These are phyloP conservation scores for Candida anglica DNA, from an alignment of 805 yeast genomes.

Conservation along the genomic window DNA sequence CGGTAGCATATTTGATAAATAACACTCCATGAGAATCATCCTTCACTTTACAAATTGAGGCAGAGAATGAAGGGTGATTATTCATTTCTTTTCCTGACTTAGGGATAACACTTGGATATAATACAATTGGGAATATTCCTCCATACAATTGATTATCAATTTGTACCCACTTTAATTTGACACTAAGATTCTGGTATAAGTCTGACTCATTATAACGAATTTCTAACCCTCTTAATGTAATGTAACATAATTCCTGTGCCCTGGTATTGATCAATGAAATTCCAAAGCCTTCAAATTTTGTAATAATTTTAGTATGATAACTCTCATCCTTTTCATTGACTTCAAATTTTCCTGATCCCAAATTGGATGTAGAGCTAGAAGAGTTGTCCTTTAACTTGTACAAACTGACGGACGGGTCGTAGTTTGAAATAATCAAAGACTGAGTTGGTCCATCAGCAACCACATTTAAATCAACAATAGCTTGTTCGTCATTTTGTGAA, in stretches of 20 bases:
- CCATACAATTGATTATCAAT: conserved; percentile 90
- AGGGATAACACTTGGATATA: conserved; percentile 89
- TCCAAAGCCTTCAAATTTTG: conserved; percentile 82
- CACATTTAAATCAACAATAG: conserved; percentile 81
- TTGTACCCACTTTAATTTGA: conserved; percentile 91
- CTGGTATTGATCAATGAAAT: conserved; percentile 73
- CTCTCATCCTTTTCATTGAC: conserved; percentile 51
- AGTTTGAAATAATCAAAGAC: conserved; percentile 77
- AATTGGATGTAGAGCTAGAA: conserved; percentile 22
- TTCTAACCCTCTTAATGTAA: conserved; percentile 80
- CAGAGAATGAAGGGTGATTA: conserved; percentile 87
- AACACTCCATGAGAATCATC: conserved; percentile 89
- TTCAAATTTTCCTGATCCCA: conserved; percentile 49
- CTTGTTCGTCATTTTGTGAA: conserved; percentile 30
- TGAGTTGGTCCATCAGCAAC: conserved; percentile 96
- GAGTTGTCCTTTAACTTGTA: conserved; percentile 49
- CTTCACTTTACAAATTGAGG: conserved; percentile 75
- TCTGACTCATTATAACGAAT: conserved; percentile 79
- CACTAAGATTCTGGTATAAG: conserved; percentile 71
- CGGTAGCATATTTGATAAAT: conserved; percentile 87
- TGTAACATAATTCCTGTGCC: conserved; percentile 74
- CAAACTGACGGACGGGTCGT: conserved; percentile 73
- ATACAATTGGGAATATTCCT: conserved; percentile 78
- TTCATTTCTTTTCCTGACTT: conserved; percentile 79
- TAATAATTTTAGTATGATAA: conserved; percentile 47